These are phyloP conservation scores for Dryas octopetala DNA, from an alignment of 306 rosid genomes.

Conservation along the genomic window DNA sequence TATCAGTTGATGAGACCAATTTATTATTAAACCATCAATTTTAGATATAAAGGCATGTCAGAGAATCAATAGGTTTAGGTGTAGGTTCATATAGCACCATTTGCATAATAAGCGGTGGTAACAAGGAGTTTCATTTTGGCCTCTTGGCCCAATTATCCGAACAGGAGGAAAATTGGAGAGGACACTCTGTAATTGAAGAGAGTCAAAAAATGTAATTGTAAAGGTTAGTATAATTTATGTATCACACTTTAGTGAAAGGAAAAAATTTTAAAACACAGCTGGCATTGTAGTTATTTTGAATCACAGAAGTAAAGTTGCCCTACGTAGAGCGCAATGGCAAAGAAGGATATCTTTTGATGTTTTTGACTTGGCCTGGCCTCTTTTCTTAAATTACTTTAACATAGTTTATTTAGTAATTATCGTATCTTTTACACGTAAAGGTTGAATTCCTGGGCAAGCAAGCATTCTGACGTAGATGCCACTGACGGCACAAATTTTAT, in stretches of 20 bases:
- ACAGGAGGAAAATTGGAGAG: background rate
- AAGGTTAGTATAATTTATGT: background rate
- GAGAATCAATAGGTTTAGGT: background rate
- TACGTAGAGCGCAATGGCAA: background rate
- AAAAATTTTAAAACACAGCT: background rate
- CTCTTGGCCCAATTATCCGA: background rate
- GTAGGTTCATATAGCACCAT: background rate
- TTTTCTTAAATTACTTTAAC: background rate
- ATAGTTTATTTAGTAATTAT: background rate
- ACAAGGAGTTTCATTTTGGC: background rate
- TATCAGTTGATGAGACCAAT: conserved; percentile 6
- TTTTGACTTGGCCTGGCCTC: background rate
- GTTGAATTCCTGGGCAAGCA: background rate
- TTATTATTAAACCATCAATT: background rate
- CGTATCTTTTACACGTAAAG: background rate
- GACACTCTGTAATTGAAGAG: background rate
- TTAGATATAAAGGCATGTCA: background rate
- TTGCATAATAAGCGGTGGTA: background rate
- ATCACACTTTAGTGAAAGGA: background rate
- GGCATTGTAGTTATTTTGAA: background rate
- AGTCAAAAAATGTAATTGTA: background rate
- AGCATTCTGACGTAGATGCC: background rate
- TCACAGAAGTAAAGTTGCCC: background rate
- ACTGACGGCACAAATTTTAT: background rate
- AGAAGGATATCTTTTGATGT: background rate